Evolutionary conservation across 2,329 filamentous ascomycete genomes (phyloP), one percentile per base, ranked within the genome.

Genomic region (Cryphonectria radicalis): DNA sequence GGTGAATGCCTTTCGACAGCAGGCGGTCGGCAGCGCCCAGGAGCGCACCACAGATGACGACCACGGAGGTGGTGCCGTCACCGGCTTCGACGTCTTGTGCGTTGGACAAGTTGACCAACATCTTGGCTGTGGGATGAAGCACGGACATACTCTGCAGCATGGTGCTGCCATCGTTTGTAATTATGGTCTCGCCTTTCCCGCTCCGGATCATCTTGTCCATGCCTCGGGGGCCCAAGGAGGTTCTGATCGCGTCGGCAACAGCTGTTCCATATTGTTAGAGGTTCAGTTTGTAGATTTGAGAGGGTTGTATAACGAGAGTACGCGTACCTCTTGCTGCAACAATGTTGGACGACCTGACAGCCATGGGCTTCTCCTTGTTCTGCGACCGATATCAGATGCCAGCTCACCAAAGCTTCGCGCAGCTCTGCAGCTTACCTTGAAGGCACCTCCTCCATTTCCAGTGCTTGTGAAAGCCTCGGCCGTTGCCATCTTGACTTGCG

Each of bases 131-230:
- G n/a, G 96, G 96, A 81, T 99, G 96, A 92, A 99, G 94, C 76
- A 99, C 96, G 75, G 93, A 93, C 96, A 99, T 98, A 86, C 95
- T 95, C 85, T 93, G 97, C 80, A 99, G 86, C 95, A 99, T 99
- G 71, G 96, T 99, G 86, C 97, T 97, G 82, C 96, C 96, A 84
- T 99, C 96, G 87, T 99, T 99, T 79, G 96, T 99, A 85, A 99
- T 99, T 82, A 98, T 96, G 71, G 95, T 98, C 83, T 97, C 93
- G 84, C 95, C 96, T 85, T 94, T 97, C 81, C 94, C 93, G 73
- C 92, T 97, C 87, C 97, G 93, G 78, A 99, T 98, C 95, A 98
- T 98, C 87, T 98, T 98, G 86, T 98, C 95, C 95, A 98, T 98
- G 80, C 96, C 96, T 83, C 96, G 91, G 76, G 96, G 96, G 75